A percentile compares a stretch with the other conserved stretches of the same genome.
These are phyloP conservation scores for Pythium sp. DNA, from an alignment of 352 stramenopile genomes.

Conservation along the genomic window DNA sequence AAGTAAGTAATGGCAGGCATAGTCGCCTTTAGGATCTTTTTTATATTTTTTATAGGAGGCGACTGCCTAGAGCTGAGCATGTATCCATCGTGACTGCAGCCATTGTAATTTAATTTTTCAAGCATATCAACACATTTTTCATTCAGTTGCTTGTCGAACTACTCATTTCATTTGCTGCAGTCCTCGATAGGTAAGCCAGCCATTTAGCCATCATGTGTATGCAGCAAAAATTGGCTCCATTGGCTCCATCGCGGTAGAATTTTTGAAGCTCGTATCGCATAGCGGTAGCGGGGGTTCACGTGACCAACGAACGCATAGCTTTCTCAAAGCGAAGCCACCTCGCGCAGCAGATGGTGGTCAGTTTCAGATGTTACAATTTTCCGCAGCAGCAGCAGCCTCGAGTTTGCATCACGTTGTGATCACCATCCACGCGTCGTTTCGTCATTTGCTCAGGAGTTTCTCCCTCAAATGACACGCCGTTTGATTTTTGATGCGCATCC, in stretches of 20 bases:
- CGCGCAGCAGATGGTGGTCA: background rate
- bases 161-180: background rate
- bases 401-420: background rate
- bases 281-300: background rate
- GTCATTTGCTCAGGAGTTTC: background rate
- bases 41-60: conserved; percentile 6
- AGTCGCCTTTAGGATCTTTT: background rate
- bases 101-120: conserved; percentile 2
- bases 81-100: background rate
- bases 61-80: background rate
- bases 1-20: background rate
- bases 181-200: background rate
- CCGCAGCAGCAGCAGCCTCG: background rate
- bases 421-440: conserved; percentile 5
- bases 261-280: conserved; percentile 6
- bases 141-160: background rate
- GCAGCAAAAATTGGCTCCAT: background rate
- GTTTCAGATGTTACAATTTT: background rate
- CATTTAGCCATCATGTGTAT: background rate
- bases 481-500: conserved; percentile 1
- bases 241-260: background rate
- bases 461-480: background rate
- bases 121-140: background rate
- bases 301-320: background rate
- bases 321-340: conserved; percentile 3